A percentile compares a stretch with the other conserved stretches of the same genome.
phyloP scores from a whole-genome alignment of 257 asterid species.

The Petunia secreta region DNA sequence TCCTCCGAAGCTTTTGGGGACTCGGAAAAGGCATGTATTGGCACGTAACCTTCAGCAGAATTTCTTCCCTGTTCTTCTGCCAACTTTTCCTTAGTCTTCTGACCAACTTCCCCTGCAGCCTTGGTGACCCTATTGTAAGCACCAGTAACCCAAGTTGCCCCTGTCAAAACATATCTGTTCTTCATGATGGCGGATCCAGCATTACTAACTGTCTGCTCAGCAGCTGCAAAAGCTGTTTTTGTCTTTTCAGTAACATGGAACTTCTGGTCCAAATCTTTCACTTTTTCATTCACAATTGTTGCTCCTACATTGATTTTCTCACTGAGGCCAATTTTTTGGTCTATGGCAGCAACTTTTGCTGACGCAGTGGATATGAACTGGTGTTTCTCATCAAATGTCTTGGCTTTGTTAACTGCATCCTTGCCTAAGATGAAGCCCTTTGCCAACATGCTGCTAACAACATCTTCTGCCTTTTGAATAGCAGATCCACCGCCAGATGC shows the following conservation, averaged over 20 bases:
- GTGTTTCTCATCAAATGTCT: slow-evolving; percentile 68
- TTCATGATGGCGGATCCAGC: slow-evolving; percentile 69
- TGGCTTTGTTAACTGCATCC: slow-evolving; percentile 64
- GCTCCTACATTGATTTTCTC: slow-evolving; percentile 63
- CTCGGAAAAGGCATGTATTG: slow-evolving; percentile 32
- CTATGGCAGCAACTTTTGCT: slow-evolving; percentile 62
- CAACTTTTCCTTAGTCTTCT: slow-evolving; percentile 61
- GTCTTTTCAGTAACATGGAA: slow-evolving; percentile 71
- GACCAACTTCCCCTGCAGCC: slow-evolving; percentile 68
- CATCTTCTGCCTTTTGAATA: slow-evolving; percentile 64
- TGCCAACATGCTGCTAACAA: slow-evolving; percentile 69
- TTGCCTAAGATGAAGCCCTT: slow-evolving; percentile 68
- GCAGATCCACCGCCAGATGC: slow-evolving; percentile 44
- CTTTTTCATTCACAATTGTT: slow-evolving; percentile 58
- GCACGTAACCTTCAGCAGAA: slow-evolving; percentile 47
- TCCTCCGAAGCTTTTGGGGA: slow-evolving; percentile 39
- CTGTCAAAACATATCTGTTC: slow-evolving; percentile 61
- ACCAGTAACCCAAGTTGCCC: slow-evolving; percentile 68
- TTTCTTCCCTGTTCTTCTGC: slow-evolving; percentile 50
- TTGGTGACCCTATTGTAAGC: slow-evolving; percentile 58
- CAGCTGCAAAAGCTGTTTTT: slow-evolving; percentile 58
- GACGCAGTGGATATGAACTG: slow-evolving; percentile 61
- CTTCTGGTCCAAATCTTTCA: slow-evolving; percentile 67
- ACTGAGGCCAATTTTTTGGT: slow-evolving; percentile 64
- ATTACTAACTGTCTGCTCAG: slow-evolving; percentile 63